Percentiles rank a stretch among this genome's conserved stretches.
These are phyloP conservation scores for Naematelia aurantialba DNA, from an alignment of 768 basidiomycete genomes.

Conservation along the genomic window DNA sequence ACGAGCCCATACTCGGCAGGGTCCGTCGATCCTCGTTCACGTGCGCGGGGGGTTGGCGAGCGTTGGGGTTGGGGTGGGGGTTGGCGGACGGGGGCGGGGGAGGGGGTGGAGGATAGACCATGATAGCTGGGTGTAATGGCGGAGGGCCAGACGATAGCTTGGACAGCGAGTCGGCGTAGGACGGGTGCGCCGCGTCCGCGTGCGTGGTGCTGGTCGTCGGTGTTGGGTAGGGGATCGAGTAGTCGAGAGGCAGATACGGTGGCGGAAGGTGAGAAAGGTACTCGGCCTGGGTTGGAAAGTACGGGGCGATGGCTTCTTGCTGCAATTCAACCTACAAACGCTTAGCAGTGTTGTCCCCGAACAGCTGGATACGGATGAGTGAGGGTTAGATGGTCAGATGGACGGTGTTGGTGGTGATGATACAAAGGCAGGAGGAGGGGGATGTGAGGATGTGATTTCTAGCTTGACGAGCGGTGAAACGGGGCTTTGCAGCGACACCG, in stretches of 20 bases:
- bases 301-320: too few species aligned
- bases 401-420: too few species aligned
- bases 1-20: neutral
- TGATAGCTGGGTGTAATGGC: constrained; percentile 1
- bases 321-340: too few species aligned
- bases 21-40: neutral
- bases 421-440: neutral
- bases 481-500: neutral
- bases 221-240: neutral
- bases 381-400: neutral
- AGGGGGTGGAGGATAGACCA: constrained; percentile 7
- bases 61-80: neutral
- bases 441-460: neutral
- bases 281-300: neutral
- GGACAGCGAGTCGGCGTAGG: neutral
- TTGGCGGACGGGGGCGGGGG: constrained; percentile 1
- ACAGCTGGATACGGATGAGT: neutral
- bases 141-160: neutral
- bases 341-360: too few species aligned
- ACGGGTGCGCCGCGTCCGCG: neutral
- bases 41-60: neutral
- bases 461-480: neutral
- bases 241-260: neutral
- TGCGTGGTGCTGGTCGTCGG: neutral
- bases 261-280: neutral